Conservation (phyloP, 2,329 filamentous ascomycete genomes). For the Arthroderma sp. region DNA sequence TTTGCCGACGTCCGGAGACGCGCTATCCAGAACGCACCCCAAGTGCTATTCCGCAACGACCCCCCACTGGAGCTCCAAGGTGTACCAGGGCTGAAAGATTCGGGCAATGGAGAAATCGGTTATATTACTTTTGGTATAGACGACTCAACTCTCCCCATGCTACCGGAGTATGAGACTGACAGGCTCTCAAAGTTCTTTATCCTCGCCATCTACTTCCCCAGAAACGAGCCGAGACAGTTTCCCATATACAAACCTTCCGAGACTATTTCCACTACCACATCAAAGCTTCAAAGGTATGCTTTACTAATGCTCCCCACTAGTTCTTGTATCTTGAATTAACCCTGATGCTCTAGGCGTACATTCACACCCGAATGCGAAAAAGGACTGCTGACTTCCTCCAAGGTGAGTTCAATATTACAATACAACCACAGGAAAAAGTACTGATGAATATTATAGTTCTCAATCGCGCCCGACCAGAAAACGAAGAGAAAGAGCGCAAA, state of each 20-base stretch:
- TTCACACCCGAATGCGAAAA: constrained; percentile 95
- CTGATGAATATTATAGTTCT: constrained; percentile 53
- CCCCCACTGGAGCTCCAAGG: constrained; percentile 82
- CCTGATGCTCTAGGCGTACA: constrained; percentile 56
- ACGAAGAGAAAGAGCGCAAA: constrained; percentile 95
- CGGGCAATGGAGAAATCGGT: constrained; percentile 72
- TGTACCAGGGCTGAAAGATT: constrained; percentile 66
- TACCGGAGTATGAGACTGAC: background rate
- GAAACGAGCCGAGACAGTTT: constrained; percentile 87
- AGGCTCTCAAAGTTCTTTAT: constrained; percentile 55
- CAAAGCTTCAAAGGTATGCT: constrained; percentile 79
- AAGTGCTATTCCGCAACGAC: constrained; percentile 92
- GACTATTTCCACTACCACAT: constrained; percentile 99
- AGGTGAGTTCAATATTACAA: constrained; percentile 42
- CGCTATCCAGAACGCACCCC: constrained; percentile 91
- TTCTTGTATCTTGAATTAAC: constrained; percentile 1
- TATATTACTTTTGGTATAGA: constrained; percentile 90
- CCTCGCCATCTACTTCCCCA: constrained; percentile 85
- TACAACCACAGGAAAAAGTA: background rate
- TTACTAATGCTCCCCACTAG: background rate
- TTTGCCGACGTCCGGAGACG: constrained; percentile 92
- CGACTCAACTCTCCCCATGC: background rate
- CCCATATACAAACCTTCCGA: constrained; percentile 98
- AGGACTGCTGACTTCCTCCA: constrained; percentile 97
- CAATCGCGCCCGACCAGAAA: constrained; percentile 85